Conservation (phyloP, 2,329 filamentous ascomycete species). For the Nakataea oryzae region DNA sequence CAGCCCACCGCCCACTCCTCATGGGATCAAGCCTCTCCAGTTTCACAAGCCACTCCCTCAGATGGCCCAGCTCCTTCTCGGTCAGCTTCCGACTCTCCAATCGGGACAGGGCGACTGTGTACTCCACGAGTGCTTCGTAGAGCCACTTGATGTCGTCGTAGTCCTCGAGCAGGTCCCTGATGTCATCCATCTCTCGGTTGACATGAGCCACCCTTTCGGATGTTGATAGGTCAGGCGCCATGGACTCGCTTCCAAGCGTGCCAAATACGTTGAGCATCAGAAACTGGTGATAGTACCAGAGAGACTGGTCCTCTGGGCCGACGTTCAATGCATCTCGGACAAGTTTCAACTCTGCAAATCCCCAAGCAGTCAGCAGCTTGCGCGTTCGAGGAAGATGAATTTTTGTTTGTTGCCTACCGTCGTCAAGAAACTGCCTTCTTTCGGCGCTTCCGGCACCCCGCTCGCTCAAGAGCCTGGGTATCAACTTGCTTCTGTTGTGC, state of each 20-base stretch:
- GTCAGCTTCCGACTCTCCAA: constrained; percentile 34
- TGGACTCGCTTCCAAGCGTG: constrained; percentile 30
- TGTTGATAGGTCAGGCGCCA: constrained; percentile 52
- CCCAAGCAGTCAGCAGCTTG: background rate
- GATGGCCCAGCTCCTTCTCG: constrained; percentile 29
- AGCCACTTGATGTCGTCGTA: constrained; percentile 66
- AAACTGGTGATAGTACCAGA: constrained; percentile 96
- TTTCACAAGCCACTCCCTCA: constrained; percentile 50
- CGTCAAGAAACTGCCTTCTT: constrained; percentile 60
- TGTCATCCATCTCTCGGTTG: constrained; percentile 59
- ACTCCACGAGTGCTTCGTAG: constrained; percentile 76
- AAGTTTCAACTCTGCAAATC: constrained; percentile 53
- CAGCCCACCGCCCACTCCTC: constrained; percentile 64
- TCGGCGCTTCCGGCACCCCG: constrained; percentile 51
- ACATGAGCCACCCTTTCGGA: constrained; percentile 58
- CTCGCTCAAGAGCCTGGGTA: constrained; percentile 64
- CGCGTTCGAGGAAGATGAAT: background rate
- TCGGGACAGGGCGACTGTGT: constrained; percentile 49
- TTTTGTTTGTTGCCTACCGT: constrained; percentile 39
- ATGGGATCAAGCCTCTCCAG: constrained; percentile 64
- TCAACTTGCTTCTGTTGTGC: constrained; percentile 82
- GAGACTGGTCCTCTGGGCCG: constrained; percentile 85
- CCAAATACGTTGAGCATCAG: constrained; percentile 60
- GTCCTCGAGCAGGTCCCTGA: constrained; percentile 54
- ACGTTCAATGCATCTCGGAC: constrained; percentile 74